Base-by-base conservation (phyloP, 768 basidiomycete genomes). In the Lepiota venenata region DNA sequence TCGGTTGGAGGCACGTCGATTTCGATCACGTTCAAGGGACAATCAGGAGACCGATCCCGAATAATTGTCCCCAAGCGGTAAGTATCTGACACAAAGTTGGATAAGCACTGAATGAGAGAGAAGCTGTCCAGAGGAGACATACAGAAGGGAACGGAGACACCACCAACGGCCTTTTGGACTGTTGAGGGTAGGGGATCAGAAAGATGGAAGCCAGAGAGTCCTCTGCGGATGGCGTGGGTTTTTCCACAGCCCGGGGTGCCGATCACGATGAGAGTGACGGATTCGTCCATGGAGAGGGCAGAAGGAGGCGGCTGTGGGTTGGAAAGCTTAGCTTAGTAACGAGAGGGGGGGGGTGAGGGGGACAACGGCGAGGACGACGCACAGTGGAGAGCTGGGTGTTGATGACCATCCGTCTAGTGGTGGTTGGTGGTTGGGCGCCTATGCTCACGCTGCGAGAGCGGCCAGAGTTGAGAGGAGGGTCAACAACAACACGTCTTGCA, bases 211-310 rank as follows among this genome's bases (percentile, higher is more conserved):
- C 77, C 74, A 58, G 81, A 84, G 52, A 93, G 74, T 10, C 92
- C 93, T 64, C 85, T 87, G 35, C 76, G 74, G 58, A 97, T 89
- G 47, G 92, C 78, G 2, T 84, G 82, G 1, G 91, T 87, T 71
- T 98, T 98, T 56, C 95, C 96, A 56, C 89, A 93, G 32, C 84
- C 80, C 37, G 77, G 68, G 11, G 82, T 78, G 12, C 96, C 96
- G 37, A 95, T 77, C 32, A 98, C 84, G 29, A 86, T 85, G 27
- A 98, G 73, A 8, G 84, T 82, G 46, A 88, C 67, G 44, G 69
- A 67, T n/a, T 62, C 59, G 14, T 43, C 56, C 52, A 58, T 46
- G 47, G 37, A 35, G 25, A 42, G 50, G 32, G 32, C 8, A 46
- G 27, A 32, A 15, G 45, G 51, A 40, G 38, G 36, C 32, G 40